Percentiles rank a stretch among this genome's conserved stretches.
phyloP scores from a whole-genome alignment of 805 yeast species.

The Metschnikowia gelsemii region DNA sequence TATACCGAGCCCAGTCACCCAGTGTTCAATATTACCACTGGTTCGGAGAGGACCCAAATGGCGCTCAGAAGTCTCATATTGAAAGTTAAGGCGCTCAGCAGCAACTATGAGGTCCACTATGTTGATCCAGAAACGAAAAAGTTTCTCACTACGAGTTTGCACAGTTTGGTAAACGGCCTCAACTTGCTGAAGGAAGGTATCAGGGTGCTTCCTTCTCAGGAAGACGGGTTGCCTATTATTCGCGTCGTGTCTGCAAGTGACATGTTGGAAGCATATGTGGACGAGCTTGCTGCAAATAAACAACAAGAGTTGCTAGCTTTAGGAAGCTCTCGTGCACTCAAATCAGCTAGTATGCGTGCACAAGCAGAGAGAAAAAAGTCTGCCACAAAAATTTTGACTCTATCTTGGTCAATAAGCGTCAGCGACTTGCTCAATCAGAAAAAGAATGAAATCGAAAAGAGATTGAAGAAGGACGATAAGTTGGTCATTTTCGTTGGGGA shows the following conservation, averaged over 20 bases:
- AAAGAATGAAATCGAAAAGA: conserved; percentile 46
- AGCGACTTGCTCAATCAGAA: conserved; percentile 56
- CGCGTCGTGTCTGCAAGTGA: conserved; percentile 27
- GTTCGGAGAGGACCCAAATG: conserved; percentile 28
- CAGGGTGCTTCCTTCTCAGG: conserved; percentile 21
- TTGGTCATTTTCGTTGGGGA: conserved; percentile 30
- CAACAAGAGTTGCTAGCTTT: conserved; percentile 32
- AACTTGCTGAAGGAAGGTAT: conserved; percentile 30
- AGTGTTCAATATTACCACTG: conserved; percentile 26
- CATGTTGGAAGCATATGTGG: conserved; percentile 35
- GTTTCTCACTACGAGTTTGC: conserved; percentile 26
- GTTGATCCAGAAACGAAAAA: conserved; percentile 27
- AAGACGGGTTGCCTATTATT: conserved; percentile 28
- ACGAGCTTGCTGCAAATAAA: conserved; percentile 32
- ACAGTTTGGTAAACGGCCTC: conserved; percentile 31
- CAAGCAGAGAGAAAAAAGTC: conserved; percentile 38
- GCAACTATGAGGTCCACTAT: conserved; percentile 27
- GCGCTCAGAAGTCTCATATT: conserved; percentile 29
- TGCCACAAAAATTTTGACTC: conserved; percentile 46
- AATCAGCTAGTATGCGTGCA: conserved; percentile 28
- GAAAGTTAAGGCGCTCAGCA: conserved; percentile 21
- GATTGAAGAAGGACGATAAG: conserved; percentile 45
- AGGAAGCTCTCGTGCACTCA: conserved; percentile 36
- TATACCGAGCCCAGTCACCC: conserved; percentile 4
- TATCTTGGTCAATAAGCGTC: conserved; percentile 57